Conservation (phyloP, 129 eudicot genomes). For the Daucus carota region DNA sequence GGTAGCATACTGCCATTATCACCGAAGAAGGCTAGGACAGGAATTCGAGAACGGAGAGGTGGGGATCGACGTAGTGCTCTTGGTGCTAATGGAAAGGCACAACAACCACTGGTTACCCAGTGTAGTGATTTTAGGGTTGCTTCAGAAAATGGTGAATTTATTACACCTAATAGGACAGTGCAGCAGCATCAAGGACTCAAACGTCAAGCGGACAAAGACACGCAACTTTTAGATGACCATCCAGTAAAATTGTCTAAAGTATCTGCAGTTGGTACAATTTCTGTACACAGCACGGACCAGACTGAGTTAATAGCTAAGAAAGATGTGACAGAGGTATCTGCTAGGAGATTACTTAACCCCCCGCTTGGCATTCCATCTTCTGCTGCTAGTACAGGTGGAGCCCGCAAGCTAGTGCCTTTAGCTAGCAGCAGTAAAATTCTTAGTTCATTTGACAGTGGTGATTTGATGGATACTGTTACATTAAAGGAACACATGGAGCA, state of each 20-base stretch:
- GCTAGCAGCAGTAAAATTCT: constrained; percentile 32
- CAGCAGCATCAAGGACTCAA: constrained; percentile 53
- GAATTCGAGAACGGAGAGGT: constrained; percentile 45
- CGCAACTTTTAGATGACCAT: constrained; percentile 13
- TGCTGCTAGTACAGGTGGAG: constrained; percentile 51
- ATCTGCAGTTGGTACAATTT: constrained; percentile 28
- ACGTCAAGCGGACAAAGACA: constrained; percentile 33
- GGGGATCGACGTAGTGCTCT: constrained; percentile 57
- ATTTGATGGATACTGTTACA: constrained; percentile 49
- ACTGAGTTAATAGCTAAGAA: constrained; percentile 27
- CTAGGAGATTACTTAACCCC: constrained; percentile 53
- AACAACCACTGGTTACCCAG: constrained; percentile 31
- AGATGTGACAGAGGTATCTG: constrained; percentile 32
- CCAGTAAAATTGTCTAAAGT: constrained; percentile 18
- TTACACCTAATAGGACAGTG: constrained; percentile 39
- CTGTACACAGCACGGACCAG: constrained; percentile 40
- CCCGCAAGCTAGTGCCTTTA: constrained; percentile 41
- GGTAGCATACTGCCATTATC: constrained; percentile 64
- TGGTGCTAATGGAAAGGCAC: constrained; percentile 49
- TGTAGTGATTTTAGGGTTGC: constrained; percentile 26
- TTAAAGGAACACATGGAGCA: constrained; percentile 75
- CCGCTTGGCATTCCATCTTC: constrained; percentile 83
- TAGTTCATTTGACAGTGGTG: constrained; percentile 39
- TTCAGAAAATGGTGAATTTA: constrained; percentile 49
- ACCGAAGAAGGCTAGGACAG: constrained; percentile 56